Conservation (phyloP, 2,329 filamentous ascomycete genomes). For the Bipolaris oryzae region DNA sequence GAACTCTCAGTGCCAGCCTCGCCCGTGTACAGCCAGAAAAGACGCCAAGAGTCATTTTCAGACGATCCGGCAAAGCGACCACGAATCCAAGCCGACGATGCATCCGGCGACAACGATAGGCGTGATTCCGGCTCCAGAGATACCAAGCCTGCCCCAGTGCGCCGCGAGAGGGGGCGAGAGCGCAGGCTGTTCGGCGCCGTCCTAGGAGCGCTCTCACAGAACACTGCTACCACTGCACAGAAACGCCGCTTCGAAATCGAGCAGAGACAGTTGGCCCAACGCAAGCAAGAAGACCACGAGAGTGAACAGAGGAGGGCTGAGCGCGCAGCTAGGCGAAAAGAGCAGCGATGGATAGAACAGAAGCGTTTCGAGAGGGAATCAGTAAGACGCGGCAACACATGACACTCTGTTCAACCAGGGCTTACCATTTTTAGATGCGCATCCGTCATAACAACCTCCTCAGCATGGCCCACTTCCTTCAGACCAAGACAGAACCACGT, state of each 20-base stretch:
- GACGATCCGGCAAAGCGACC: conserved; percentile 61
- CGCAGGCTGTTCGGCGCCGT: conserved; percentile 85
- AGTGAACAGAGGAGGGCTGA: conserved; percentile 71
- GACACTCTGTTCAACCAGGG: neutral
- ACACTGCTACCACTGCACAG: conserved; percentile 63
- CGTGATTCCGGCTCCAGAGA: conserved; percentile 25
- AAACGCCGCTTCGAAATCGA: conserved; percentile 80
- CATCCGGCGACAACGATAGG: conserved; percentile 25
- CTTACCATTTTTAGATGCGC: conserved; percentile 65
- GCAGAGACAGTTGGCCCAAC: conserved; percentile 77
- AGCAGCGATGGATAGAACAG: conserved; percentile 70
- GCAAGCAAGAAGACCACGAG: conserved; percentile 73
- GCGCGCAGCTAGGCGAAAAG: conserved; percentile 67
- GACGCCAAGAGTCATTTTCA: conserved; percentile 60
- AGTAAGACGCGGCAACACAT: conserved; percentile 58
- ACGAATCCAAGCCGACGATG: conserved; percentile 51
- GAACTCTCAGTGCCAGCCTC: conserved; percentile 39
- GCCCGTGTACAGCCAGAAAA: conserved; percentile 49
- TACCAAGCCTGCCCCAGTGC: conserved; percentile 48
- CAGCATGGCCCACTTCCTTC: conserved; percentile 72
- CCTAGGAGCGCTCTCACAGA: conserved; percentile 78
- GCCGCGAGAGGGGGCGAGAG: conserved; percentile 76
- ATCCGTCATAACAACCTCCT: conserved; percentile 75
- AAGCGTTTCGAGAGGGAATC: conserved; percentile 75
- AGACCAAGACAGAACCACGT: conserved; percentile 72